Percentiles rank a stretch among this genome's conserved stretches.
These are phyloP conservation scores for Tuber brumale DNA, from an alignment of 495 filamentous ascomycete species.

Conservation along the genomic window DNA sequence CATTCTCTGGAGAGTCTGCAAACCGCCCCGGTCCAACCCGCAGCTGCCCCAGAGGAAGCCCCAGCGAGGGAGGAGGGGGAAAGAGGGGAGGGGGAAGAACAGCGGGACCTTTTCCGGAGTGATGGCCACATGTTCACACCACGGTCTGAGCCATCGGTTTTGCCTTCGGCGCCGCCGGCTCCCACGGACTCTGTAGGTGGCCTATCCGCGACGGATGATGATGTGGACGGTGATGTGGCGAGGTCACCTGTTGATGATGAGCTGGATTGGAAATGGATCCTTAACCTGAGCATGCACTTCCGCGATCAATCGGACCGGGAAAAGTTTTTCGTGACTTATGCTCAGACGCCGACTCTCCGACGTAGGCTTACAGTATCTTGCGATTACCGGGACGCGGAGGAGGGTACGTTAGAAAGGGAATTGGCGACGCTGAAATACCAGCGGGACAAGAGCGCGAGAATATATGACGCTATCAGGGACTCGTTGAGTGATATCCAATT, in stretches of 20 bases:
- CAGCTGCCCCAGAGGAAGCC: conserved; percentile 12
- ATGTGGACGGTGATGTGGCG: conserved; percentile 8
- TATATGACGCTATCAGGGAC: conserved; percentile 93
- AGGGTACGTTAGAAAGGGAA: conserved; percentile 79
- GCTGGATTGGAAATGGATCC: conserved; percentile 83
- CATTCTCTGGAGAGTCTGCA: conserved; percentile 20
- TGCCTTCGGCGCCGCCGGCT: conserved; percentile 7
- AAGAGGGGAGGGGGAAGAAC: conserved; percentile 11
- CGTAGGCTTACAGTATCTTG: conserved; percentile 85
- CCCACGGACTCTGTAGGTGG: conserved; percentile 16
- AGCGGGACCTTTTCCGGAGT: neutral
- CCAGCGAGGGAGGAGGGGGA: conserved; percentile 21
- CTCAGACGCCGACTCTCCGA: conserved; percentile 64
- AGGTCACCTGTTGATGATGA: conserved; percentile 47
- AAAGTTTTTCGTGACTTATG: conserved; percentile 97
- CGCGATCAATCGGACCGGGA: conserved; percentile 88
- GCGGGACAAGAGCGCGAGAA: conserved; percentile 85
- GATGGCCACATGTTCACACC: conserved; percentile 11
- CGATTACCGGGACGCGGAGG: conserved; percentile 76
- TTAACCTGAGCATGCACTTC: conserved; percentile 98
- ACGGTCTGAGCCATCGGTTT: conserved; percentile 16
- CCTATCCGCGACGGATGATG: conserved; percentile 22
- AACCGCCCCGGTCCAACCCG: conserved; percentile 11
- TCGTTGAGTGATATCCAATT: conserved; percentile 88
- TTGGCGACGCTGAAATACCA: conserved; percentile 72